Evolutionary conservation across 2,329 filamentous ascomycete species (phyloP), one percentile per base, ranked within the genome.

Genomic region (Beauveria caledonica): DNA sequence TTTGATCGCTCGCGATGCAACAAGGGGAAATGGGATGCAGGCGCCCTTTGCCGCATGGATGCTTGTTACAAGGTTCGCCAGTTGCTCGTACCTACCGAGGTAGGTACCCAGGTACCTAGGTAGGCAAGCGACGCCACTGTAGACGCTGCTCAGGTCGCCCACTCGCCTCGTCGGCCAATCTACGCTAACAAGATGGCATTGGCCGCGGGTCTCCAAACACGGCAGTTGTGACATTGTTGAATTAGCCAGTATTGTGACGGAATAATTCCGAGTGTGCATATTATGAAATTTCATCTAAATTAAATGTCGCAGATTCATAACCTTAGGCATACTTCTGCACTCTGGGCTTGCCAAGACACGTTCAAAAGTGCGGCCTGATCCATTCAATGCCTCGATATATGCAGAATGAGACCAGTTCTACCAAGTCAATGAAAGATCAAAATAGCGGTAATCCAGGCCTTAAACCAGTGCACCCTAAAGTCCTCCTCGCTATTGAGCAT

Each of bases 81-180:
- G 44, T 23, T 21, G 45, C 27, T 57, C 27, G 23, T 27, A 27
- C 25, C 33, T 51, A 27, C 25, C 33, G 36, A 33, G 29, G 29
- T 33, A 33, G 9, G 1, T 13, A 33, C 3, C 1, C 5, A 33
- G 29, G 29, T 29, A 29, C 9, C 9, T 29, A 29, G 27, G 29
- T 33, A 33, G 48, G 29, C 25, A 48, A 52, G 56, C 50, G 56
- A 59, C 48, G 48, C 56, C 48, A 59, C 48, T 23, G 25, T 23
- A 45, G 36, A 44, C 39, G 25, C 25, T 42, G 48, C 39, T 36
- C 25, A 13, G 48, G 48, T 42, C 46, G 36, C 36, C 23, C 36
- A 58, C 44, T 13, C n/a, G 27, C 15, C 17, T 7, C 27, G 48
- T 39, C 54, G 25, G 44, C 23, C n/a, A 45, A 21, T 46, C n/a